phyloP scores from a whole-genome alignment of 495 filamentous ascomycete species.

The Tricharina praecox region DNA sequence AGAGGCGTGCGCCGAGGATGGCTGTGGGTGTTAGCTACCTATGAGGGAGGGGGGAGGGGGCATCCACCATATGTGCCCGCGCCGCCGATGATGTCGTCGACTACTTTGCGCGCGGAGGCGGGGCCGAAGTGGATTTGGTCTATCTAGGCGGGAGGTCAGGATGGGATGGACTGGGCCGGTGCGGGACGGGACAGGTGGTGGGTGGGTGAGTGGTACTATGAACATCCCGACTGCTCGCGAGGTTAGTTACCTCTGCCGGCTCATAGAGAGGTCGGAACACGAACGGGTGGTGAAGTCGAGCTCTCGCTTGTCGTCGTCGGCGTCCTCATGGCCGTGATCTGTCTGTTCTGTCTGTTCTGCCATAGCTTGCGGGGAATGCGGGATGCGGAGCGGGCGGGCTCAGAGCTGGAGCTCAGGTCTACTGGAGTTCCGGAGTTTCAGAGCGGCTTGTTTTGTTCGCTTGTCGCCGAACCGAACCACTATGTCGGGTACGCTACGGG shows the following conservation, averaged over 20 bases:
- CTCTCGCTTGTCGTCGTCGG: not conserved
- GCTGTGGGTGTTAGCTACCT: constrained; percentile 21
- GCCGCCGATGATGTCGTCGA: constrained; percentile 62
- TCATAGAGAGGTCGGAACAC: not conserved
- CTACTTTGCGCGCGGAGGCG: constrained; percentile 39
- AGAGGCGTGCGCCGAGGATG: constrained; percentile 72
- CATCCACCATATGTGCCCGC: constrained; percentile 53
- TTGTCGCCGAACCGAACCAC: not conserved
- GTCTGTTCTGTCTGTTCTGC: no score
- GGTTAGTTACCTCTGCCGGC: not conserved
- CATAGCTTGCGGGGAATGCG: no score
- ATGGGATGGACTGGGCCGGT: not conserved
- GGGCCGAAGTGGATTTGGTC: constrained; percentile 73
- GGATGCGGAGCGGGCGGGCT: no score
- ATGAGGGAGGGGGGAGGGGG: not conserved
- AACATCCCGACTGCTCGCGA: constrained; percentile 6
- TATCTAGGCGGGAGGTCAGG: constrained; percentile 1
- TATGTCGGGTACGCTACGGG: not conserved
- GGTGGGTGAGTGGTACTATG: constrained; percentile 1
- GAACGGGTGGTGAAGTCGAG: constrained; percentile 5
- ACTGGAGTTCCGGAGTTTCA: no score
- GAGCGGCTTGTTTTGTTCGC: no score
- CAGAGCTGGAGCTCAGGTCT: no score
- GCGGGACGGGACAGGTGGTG: constrained; percentile 1
- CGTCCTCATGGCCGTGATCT: no score